Conservation (phyloP, 352 stramenopile species). For the Pseudoperonospora humuli region DNA sequence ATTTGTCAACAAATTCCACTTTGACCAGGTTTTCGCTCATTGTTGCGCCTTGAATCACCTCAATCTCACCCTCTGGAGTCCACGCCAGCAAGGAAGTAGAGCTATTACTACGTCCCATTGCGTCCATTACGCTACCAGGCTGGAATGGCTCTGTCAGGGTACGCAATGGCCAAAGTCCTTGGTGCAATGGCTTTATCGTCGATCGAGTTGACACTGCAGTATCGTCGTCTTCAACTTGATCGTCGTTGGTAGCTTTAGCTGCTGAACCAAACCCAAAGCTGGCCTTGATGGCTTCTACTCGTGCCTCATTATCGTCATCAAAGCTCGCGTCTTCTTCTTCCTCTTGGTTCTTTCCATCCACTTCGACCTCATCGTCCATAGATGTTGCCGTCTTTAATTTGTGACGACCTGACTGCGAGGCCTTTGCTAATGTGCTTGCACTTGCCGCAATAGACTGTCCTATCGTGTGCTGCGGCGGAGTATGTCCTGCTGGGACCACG, state of each 20-base stretch:
- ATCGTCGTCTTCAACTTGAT: conserved; percentile 18
- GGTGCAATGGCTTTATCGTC: conserved; percentile 1
- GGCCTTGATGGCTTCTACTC: conserved; percentile 75
- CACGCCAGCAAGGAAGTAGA: conserved; percentile 53
- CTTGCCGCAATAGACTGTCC: conserved; percentile 4
- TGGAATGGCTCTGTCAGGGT: conserved; percentile 62
- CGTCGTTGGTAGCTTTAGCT: conserved; percentile 15
- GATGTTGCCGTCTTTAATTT: conserved; percentile 27
- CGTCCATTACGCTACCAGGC: conserved; percentile 39
- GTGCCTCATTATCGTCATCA: conserved; percentile 54
- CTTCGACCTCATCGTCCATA: conserved; percentile 43
- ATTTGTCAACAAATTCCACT: conserved; percentile 76
- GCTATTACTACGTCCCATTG: conserved; percentile 19
- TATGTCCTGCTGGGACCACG: conserved; percentile 45
- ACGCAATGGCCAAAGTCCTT: conserved; percentile 9
- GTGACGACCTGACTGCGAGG: conserved; percentile 21
- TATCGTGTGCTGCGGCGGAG: conserved; percentile 38
- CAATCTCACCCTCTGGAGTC: conserved; percentile 74
- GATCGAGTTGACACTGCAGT: conserved; percentile 1
- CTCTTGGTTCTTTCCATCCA: conserved; percentile 23
- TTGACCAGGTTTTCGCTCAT: conserved; percentile 72
- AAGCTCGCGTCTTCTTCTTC: conserved; percentile 36
- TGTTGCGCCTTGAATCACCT: conserved; percentile 58
- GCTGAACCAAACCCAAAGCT: conserved; percentile 71
- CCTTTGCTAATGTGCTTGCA: not conserved